Evolutionary conservation across 495 filamentous ascomycete genomes (phyloP).

Genomic region (Thermothielavioides terrestris): DNA sequence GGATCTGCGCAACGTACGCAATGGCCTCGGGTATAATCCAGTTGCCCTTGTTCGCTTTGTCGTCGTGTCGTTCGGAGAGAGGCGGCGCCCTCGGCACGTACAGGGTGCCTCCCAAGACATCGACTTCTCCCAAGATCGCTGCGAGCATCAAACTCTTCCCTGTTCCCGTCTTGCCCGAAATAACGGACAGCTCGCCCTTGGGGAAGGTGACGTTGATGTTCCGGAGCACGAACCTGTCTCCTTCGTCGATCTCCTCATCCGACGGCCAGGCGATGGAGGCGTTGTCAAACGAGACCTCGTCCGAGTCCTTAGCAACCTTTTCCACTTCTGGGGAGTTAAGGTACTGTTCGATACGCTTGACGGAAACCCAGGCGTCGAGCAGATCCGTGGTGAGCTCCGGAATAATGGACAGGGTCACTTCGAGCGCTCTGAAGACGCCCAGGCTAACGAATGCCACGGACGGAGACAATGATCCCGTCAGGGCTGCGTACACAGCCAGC

Average conservation of each 20-base stretch:
- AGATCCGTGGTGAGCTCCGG: conserved; percentile 65
- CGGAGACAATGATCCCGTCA: conserved; percentile 54
- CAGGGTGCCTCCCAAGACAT: conserved; percentile 44
- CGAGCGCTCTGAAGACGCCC: conserved; percentile 62
- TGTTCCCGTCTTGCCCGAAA: conserved; percentile 58
- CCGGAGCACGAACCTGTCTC: conserved; percentile 52
- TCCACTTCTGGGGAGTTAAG: conserved; percentile 58
- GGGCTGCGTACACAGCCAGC: conserved; percentile 56
- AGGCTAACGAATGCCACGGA: conserved; percentile 78
- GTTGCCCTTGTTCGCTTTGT: conserved; percentile 51
- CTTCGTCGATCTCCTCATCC: conserved; percentile 42
- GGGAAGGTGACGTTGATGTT: conserved; percentile 60
- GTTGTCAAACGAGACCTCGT: conserved; percentile 55
- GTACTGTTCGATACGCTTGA: conserved; percentile 65
- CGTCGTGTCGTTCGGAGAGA: conserved; percentile 41
- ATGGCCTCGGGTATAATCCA: conserved; percentile 63
- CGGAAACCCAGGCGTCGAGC: conserved; percentile 64
- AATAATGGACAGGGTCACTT: conserved; percentile 58
- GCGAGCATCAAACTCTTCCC: conserved; percentile 60
- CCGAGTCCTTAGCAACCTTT: conserved; percentile 45
- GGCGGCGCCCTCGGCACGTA: conserved; percentile 41
- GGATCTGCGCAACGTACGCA: conserved; percentile 73
- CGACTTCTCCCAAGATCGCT: conserved; percentile 57
- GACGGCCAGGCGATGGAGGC: conserved; percentile 72
- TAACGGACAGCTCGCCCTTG: conserved; percentile 57